Evolutionary conservation across 306 rosid species (phyloP).

Genomic region (Dryas alaskensis): DNA sequence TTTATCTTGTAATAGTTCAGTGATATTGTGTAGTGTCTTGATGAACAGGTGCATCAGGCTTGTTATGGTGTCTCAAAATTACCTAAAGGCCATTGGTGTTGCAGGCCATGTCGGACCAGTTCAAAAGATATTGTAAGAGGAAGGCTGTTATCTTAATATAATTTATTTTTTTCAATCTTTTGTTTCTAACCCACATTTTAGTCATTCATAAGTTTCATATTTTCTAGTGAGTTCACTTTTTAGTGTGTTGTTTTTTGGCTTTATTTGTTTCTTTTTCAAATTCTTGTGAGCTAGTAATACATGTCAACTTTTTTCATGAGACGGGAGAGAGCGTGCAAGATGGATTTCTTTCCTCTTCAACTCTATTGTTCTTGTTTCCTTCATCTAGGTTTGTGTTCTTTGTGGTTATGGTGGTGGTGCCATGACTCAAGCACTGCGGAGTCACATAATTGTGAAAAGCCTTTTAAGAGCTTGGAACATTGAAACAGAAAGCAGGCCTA

Average conservation of each 20-base stretch:
- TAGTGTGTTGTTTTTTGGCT: no score
- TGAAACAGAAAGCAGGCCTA: conserved; percentile 33
- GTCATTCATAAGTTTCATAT: no score
- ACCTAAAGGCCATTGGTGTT: conserved; percentile 59
- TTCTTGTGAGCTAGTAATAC: not conserved
- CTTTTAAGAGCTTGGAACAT: conserved; percentile 47
- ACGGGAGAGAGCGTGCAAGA: not conserved
- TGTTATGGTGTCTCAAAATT: conserved; percentile 58
- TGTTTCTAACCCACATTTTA: not conserved
- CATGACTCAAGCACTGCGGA: conserved; percentile 57
- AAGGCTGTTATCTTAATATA: not conserved
- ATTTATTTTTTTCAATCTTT: not conserved
- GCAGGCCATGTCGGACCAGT: conserved; percentile 59
- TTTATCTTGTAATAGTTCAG: conserved; percentile 12
- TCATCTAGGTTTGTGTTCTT: conserved; percentile 57
- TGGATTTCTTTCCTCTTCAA: conserved; percentile 7
- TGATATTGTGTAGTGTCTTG: conserved; percentile 23
- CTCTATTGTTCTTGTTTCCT: conserved; percentile 8
- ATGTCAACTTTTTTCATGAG: not conserved
- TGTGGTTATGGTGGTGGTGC: conserved; percentile 84
- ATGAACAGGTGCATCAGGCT: conserved; percentile 64
- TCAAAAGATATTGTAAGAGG: conserved; percentile 49
- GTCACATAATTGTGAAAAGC: conserved; percentile 44
- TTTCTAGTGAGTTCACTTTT: no score
- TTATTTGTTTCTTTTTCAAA: not conserved